phyloP scores from a whole-genome alignment of 805 yeast genomes.

The Allodekkera sacchari region DNA sequence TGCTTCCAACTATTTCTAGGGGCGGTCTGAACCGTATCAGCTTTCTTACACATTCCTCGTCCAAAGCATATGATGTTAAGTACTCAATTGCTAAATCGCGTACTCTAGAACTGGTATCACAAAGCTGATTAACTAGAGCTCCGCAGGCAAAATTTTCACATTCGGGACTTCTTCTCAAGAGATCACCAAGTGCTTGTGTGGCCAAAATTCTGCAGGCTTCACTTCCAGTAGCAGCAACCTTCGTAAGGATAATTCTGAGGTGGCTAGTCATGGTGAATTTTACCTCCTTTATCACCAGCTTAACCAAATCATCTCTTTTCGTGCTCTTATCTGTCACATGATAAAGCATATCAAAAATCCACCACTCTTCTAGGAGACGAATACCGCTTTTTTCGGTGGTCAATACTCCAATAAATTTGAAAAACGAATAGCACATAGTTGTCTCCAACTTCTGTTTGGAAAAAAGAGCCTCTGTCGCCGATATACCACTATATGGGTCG shows the following conservation, averaged over 20 bases:
- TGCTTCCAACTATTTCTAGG: conserved; percentile 26
- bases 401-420: conserved; percentile 68
- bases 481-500: conserved; percentile 71
- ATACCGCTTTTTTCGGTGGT: conserved; percentile 56
- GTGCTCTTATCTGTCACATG: conserved; percentile 53
- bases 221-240: conserved; percentile 52
- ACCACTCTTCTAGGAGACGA: conserved; percentile 68
- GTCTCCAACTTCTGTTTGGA: conserved; percentile 48
- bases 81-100: conserved; percentile 47
- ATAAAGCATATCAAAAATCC: conserved; percentile 71
- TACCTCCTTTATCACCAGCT: conserved; percentile 50
- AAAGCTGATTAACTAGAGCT: conserved; percentile 56
- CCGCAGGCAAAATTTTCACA: conserved; percentile 42
- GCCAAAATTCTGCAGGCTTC: conserved; percentile 46
- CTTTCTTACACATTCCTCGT: conserved; percentile 35
- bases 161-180: conserved; percentile 25
- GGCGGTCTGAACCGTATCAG: conserved; percentile 51
- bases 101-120: conserved; percentile 54
- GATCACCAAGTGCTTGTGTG: conserved; percentile 40
- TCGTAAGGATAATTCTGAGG: conserved; percentile 55
- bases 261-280: conserved; percentile 52
- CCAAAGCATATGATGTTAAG: conserved; percentile 44
- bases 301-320: conserved; percentile 47
- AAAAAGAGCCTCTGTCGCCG: conserved; percentile 67
- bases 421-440: conserved; percentile 70